A percentile compares a stretch with the other conserved stretches of the same genome.
These are phyloP conservation scores for Laburnicola sp. DNA, from an alignment of 2,329 filamentous ascomycete species.

Conservation along the genomic window DNA sequence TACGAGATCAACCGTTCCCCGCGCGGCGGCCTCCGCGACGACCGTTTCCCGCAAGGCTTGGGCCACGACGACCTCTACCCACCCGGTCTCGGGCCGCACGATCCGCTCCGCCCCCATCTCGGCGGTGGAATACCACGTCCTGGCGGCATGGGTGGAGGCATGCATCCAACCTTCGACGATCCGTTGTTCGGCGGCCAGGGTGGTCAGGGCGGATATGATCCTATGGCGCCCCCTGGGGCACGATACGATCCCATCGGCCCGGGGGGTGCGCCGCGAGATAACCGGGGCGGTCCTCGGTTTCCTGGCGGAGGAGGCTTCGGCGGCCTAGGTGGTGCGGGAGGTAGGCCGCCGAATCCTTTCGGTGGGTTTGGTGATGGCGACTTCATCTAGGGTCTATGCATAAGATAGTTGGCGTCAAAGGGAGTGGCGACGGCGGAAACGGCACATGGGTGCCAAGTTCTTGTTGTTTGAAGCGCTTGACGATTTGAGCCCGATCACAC, in stretches of 20 bases:
- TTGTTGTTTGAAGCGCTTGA: too few species aligned
- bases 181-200: slow-evolving; percentile 72
- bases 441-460: background rate
- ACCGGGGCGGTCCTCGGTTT: slow-evolving; percentile 34
- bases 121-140: slow-evolving; percentile 62
- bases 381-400: slow-evolving; percentile 51
- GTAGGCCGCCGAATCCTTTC: slow-evolving; percentile 60
- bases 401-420: background rate
- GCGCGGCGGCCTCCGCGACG: slow-evolving; percentile 54
- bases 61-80: slow-evolving; percentile 89
- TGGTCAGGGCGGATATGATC: slow-evolving; percentile 59
- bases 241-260: slow-evolving; percentile 80
- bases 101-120: slow-evolving; percentile 73
- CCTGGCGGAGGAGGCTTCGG: slow-evolving; percentile 50
- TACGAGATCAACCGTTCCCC: slow-evolving; percentile 75
- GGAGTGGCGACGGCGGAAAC: background rate
- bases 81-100: slow-evolving; percentile 79
- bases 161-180: slow-evolving; percentile 96
- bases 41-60: slow-evolving; percentile 66
- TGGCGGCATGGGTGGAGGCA: slow-evolving; percentile 70
- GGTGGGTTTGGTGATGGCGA: slow-evolving; percentile 63
- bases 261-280: slow-evolving; percentile 50
- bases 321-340: slow-evolving; percentile 48
- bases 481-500: background rate
- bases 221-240: slow-evolving; percentile 81